phyloP scores from a whole-genome alignment of 441 rosid genomes.

The Croton laevigatus region DNA sequence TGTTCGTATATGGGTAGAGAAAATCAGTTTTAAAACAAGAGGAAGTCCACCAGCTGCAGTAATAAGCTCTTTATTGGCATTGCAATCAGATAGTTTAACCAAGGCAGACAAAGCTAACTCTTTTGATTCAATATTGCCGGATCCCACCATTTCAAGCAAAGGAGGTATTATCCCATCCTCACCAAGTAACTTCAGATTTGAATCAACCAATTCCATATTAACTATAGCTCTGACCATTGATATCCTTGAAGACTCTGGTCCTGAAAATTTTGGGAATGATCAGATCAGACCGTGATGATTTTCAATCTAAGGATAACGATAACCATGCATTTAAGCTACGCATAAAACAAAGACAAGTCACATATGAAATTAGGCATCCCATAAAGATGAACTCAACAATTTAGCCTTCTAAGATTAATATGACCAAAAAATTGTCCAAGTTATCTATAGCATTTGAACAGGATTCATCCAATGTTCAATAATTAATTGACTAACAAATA shows the following conservation, averaged over 20 bases:
- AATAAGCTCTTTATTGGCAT: slow-evolving; percentile 46
- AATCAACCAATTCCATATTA: slow-evolving; percentile 51
- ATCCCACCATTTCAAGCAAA: slow-evolving; percentile 47
- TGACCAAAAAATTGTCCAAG: neutral
- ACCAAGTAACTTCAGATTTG: slow-evolving; percentile 49
- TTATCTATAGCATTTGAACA: neutral
- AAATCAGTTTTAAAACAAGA: slow-evolving; percentile 36
- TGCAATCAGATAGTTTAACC: slow-evolving; percentile 41
- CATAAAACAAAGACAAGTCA: neutral
- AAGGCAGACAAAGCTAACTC: slow-evolving; percentile 47
- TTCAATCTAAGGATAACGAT: slow-evolving; percentile 2
- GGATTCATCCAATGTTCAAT: neutral
- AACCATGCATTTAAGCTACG: slow-evolving; percentile 11
- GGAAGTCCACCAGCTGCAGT: slow-evolving; percentile 58
- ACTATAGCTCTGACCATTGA: slow-evolving; percentile 44
- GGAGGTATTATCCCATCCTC: slow-evolving; percentile 55
- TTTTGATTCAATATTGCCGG: slow-evolving; percentile 44
- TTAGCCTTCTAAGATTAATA: neutral
- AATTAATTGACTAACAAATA: neutral
- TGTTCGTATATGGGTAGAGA: slow-evolving; percentile 32
- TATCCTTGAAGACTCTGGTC: slow-evolving; percentile 45
- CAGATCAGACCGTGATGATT: slow-evolving; percentile 5
- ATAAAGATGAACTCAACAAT: neutral
- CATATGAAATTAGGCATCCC: neutral
- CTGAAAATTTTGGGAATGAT: slow-evolving; percentile 35